Conservation (phyloP, 1,284 basidiomycete species). For the Ceratobasidium papillatum region DNA sequence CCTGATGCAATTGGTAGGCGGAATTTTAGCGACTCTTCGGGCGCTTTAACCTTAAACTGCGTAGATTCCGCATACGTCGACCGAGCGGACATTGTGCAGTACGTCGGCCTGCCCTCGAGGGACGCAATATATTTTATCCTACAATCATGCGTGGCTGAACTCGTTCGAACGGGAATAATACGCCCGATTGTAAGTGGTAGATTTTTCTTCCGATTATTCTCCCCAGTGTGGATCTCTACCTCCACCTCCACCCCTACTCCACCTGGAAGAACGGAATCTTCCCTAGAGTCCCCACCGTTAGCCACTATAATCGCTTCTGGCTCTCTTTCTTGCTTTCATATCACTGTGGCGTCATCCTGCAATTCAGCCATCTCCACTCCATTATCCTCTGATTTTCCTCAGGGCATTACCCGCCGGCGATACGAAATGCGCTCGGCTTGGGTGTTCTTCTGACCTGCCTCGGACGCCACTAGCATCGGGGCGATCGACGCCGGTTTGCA, state of each 20-base stretch:
- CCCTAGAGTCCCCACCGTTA: not conserved
- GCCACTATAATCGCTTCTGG: not conserved
- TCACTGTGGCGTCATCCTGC: conserved; percentile 7
- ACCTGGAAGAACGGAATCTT: not conserved
- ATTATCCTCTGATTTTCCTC: not conserved
- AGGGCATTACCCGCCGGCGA: not conserved
- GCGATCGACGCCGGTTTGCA: not conserved
- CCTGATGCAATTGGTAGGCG: conserved; percentile 88
- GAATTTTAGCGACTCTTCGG: not conserved
- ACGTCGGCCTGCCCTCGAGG: conserved; percentile 87
- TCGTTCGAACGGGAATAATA: conserved; percentile 79
- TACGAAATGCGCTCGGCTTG: not conserved
- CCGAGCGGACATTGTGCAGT: conserved; percentile 96
- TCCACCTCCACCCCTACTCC: not conserved
- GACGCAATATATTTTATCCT: conserved; percentile 95
- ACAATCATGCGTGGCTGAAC: conserved; percentile 81
- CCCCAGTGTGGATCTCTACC: not conserved
- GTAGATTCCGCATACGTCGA: conserved; percentile 95
- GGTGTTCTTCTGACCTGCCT: not conserved
- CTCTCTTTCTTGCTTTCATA: not conserved
- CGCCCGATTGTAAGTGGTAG: conserved; percentile 59
- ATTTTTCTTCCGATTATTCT: not conserved
- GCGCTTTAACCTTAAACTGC: not conserved
- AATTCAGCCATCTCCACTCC: not conserved
- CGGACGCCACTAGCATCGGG: conserved; percentile 30